Percentiles rank a stretch among this genome's conserved stretches.
Evolutionary conservation across 2,329 filamentous ascomycete species (phyloP).

Genomic region (Aspergillus glaucus): DNA sequence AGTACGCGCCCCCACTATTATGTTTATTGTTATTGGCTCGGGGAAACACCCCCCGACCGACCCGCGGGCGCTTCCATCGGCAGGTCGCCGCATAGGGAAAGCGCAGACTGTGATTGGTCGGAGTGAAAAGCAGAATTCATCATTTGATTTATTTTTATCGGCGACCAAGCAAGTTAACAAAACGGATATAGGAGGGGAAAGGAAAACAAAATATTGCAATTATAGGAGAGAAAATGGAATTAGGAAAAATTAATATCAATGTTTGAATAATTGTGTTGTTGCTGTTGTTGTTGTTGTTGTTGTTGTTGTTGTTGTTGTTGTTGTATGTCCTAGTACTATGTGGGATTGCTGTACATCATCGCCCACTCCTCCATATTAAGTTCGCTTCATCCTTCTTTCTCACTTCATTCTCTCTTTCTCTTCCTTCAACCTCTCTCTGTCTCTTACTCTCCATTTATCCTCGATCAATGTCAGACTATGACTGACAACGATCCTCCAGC

Average conservation of each 20-base stretch:
- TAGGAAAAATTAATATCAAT: too few species aligned
- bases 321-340: neutral
- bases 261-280: constrained; percentile 12
- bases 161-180: too few species aligned
- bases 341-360: neutral
- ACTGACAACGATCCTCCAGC: constrained; percentile 6
- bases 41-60: constrained; percentile 24
- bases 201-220: too few species aligned
- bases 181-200: too few species aligned
- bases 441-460: neutral
- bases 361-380: constrained; percentile 1
- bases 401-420: constrained; percentile 1
- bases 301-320: constrained; percentile 3
- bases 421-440: constrained; percentile 1
- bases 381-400: constrained; percentile 1
- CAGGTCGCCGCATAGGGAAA: constrained; percentile 30
- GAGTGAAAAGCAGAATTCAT: neutral
- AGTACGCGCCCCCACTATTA: constrained; percentile 20
- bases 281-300: too few species aligned
- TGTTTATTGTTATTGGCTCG: constrained; percentile 24
- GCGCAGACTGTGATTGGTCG: constrained; percentile 5
- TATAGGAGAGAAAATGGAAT: too few species aligned
- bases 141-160: neutral
- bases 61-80: constrained; percentile 24
- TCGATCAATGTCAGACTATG: constrained; percentile 12